Evolutionary conservation across 306 rosid genomes (phyloP), one percentile per base, ranked within the genome.

Genomic region (Cucurbita moschata): DNA sequence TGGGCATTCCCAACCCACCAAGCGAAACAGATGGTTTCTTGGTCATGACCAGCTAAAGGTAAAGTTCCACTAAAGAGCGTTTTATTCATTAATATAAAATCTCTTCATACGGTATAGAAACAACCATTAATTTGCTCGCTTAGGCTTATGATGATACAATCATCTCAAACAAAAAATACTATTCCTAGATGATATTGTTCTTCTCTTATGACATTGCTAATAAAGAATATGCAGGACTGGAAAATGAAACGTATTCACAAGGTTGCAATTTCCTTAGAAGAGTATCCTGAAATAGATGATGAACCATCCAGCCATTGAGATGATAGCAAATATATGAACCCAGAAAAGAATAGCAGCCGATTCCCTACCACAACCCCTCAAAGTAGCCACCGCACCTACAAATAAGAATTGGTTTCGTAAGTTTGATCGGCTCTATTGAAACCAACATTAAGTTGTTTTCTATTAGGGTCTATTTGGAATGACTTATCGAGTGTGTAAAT

Each of bases 301-400:
- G 50, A 91, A 87, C 99, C 99, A 95, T 16, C 80, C 90, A 38
- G 96, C 91, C 99, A 95, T 95, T 72, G 99, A 91, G 85, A 95
- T 71, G 67, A 91, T 7, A 3, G 99, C 96, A 81, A 95, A 95
- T 78, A 95, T 83, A 77, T 95, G 99, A 58, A 95, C 97, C 99
- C 99, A 95, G 79, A 95, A 95, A 67, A 95, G 81, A 11, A 91
- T 83, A 0, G 96, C 97, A 38, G 99, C 99, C 30, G 99, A 90
- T 46, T 95, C 97, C 81, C 80, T 86, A 66, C 99, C 99, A 49
- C 99, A 95, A 37, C 99, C 99, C 86, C 96, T 88, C 79, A 95
- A 86, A 87, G 81, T 95, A 51, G 99, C 99, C 80, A 95, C 91
- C 19, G 99, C 97, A 65, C 97, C 99, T 95, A 80, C 79, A 21